These are phyloP conservation scores for Cyberlindnera mycetangii DNA, from an alignment of 805 yeast genomes.

Conservation along the genomic window DNA sequence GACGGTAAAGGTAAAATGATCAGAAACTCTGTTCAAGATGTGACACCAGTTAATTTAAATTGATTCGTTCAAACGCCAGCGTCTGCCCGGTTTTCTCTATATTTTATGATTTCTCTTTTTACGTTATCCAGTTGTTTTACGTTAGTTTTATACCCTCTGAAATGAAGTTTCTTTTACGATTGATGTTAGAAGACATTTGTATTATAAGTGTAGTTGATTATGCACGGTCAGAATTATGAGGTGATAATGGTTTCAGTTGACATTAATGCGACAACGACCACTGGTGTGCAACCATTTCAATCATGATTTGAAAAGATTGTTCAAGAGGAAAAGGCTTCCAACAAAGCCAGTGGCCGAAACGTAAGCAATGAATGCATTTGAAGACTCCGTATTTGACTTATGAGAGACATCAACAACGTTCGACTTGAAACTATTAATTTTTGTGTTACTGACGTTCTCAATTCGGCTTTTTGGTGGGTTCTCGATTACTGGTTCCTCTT, in stretches of 20 bases:
- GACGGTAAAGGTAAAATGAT: constrained; percentile 9
- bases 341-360: constrained; percentile 6
- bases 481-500: constrained; percentile 9
- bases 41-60: constrained; percentile 5
- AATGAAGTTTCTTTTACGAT: not conserved
- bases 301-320: constrained; percentile 3
- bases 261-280: too few relatives aligned
- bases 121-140: not conserved
- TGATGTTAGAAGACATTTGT: not conserved
- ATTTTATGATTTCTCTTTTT: not conserved
- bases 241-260: too few relatives aligned
- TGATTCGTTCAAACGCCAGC: not conserved
- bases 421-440: constrained; percentile 19
- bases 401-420: constrained; percentile 15
- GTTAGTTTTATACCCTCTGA: not conserved
- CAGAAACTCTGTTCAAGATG: constrained; percentile 14
- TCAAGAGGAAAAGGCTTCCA: constrained; percentile 1
- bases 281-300: not conserved
- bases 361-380: constrained; percentile 7
- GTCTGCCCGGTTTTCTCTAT: not conserved
- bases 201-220: not conserved
- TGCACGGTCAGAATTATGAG: too few relatives aligned
- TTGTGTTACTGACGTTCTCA: constrained; percentile 13
- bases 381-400: not conserved
- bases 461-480: constrained; percentile 4